Conservation (phyloP, 2,329 filamentous ascomycete species). For the Fusarium anthophilum region DNA sequence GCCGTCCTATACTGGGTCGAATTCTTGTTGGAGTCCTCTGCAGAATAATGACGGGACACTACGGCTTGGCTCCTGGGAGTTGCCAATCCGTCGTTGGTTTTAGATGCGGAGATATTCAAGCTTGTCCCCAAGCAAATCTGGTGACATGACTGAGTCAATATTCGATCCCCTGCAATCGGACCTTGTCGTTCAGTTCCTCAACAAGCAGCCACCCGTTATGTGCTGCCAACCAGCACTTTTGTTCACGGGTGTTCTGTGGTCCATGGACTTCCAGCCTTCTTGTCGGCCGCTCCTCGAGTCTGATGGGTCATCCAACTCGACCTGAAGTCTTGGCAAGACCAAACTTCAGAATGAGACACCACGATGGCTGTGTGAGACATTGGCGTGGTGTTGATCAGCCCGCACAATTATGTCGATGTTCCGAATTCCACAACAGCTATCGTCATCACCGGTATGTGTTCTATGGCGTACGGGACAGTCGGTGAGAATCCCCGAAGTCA, state of each 20-base stretch:
- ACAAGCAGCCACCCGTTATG: slow-evolving; percentile 25
- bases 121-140: slow-evolving; percentile 15
- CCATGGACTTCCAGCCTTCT: slow-evolving; percentile 4
- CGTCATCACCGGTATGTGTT: slow-evolving; percentile 22
- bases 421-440: slow-evolving; percentile 18
- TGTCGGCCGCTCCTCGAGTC: slow-evolving; percentile 16
- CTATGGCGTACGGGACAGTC: slow-evolving; percentile 37
- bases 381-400: slow-evolving; percentile 11
- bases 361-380: slow-evolving; percentile 33
- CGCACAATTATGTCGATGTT: slow-evolving; percentile 21
- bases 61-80: slow-evolving; percentile 18
- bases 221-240: slow-evolving; percentile 31
- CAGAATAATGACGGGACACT: slow-evolving; percentile 21
- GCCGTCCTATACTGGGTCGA: slow-evolving; percentile 26
- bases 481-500: slow-evolving; percentile 38
- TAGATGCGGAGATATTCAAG: slow-evolving; percentile 9
- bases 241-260: background rate
- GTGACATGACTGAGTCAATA: slow-evolving; percentile 12
- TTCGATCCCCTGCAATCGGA: slow-evolving; percentile 23
- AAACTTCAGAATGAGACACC: slow-evolving; percentile 26
- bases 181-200: slow-evolving; percentile 21
- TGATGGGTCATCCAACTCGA: slow-evolving; percentile 9
- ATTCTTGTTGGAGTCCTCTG: slow-evolving; percentile 3
- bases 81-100: slow-evolving; percentile 4
- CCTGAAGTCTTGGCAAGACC: background rate